Conservation (phyloP, 352 stramenopile genomes). For the Pseudoperonospora humuli region DNA sequence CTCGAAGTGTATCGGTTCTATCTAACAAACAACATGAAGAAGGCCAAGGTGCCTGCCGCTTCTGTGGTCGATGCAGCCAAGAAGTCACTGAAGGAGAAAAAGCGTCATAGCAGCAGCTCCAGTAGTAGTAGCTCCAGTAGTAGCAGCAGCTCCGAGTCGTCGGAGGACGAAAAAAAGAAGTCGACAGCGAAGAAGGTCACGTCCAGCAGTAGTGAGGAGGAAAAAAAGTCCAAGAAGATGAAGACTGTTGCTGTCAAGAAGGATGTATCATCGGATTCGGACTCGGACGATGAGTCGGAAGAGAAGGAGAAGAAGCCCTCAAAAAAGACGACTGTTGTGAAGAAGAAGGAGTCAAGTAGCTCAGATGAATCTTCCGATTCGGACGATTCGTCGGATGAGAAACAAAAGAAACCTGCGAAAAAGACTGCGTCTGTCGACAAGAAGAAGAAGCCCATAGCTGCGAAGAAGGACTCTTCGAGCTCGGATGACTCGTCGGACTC, state of each 20-base stretch:
- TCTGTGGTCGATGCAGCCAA: constrained; percentile 46
- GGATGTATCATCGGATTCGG: not conserved
- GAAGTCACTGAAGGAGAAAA: constrained; percentile 31
- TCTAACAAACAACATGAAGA: constrained; percentile 42
- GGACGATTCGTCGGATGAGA: constrained; percentile 44
- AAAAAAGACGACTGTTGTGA: constrained; percentile 10
- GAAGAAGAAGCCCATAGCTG: constrained; percentile 5
- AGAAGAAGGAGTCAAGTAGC: constrained; percentile 15
- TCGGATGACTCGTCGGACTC: constrained; percentile 18
- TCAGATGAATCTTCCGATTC: constrained; percentile 44
- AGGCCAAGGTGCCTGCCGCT: constrained; percentile 43
- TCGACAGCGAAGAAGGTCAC: constrained; percentile 15
- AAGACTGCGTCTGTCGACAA: constrained; percentile 11
- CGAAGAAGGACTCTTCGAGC: constrained; percentile 12
- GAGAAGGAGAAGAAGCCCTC: constrained; percentile 21
- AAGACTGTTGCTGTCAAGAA: constrained; percentile 22
- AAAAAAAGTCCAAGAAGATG: constrained; percentile 10
- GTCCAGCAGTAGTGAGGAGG: constrained; percentile 20
- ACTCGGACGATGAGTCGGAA: constrained; percentile 9
- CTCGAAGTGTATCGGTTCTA: constrained; percentile 71
- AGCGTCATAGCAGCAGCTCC: constrained; percentile 2
- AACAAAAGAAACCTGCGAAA: constrained; percentile 17
- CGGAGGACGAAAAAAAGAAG: constrained; percentile 12
- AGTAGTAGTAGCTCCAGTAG: not conserved
- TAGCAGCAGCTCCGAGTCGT: not conserved